Evolutionary conservation across 805 yeast species (phyloP).

Genomic region (Barnettozyma botsteinii): DNA sequence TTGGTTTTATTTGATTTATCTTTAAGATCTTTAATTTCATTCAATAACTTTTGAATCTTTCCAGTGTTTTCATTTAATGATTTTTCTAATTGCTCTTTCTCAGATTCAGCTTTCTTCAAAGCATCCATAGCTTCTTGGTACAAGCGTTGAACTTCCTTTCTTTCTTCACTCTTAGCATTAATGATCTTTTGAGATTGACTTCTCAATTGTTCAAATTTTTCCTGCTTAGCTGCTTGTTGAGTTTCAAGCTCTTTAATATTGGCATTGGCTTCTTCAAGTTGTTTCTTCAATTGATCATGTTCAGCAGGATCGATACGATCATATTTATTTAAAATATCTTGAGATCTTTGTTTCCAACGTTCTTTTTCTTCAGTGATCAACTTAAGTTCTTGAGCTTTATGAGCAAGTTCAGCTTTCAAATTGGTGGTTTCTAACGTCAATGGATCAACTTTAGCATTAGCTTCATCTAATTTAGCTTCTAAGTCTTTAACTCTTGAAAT

Average conservation of each 20-base stretch:
- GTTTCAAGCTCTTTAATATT: constrained; percentile 23
- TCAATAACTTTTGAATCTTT: constrained; percentile 8
- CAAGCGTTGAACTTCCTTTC: constrained; percentile 12
- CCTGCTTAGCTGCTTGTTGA: constrained; percentile 16
- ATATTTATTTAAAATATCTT: constrained; percentile 39
- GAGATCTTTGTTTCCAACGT: constrained; percentile 52
- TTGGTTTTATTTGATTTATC: constrained; percentile 10
- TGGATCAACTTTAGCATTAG: constrained; percentile 37
- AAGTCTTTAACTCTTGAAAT: constrained; percentile 31
- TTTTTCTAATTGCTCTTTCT: constrained; percentile 7
- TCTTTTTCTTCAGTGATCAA: constrained; percentile 47
- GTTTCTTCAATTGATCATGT: constrained; percentile 31
- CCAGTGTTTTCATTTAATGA: constrained; percentile 1
- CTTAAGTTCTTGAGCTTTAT: constrained; percentile 44
- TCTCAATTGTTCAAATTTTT: constrained; percentile 18
- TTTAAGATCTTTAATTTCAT: constrained; percentile 19
- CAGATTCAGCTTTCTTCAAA: constrained; percentile 14
- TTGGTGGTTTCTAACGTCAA: constrained; percentile 34
- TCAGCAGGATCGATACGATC: constrained; percentile 45
- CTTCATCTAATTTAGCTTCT: constrained; percentile 32
- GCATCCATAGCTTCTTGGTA: constrained; percentile 18
- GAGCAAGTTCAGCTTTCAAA: constrained; percentile 37
- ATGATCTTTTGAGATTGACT: constrained; percentile 27
- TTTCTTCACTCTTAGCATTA: constrained; percentile 20
- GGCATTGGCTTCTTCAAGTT: constrained; percentile 22